These are phyloP conservation scores for Globisporangium barbulae DNA, from an alignment of 352 stramenopile genomes.

Conservation along the genomic window DNA sequence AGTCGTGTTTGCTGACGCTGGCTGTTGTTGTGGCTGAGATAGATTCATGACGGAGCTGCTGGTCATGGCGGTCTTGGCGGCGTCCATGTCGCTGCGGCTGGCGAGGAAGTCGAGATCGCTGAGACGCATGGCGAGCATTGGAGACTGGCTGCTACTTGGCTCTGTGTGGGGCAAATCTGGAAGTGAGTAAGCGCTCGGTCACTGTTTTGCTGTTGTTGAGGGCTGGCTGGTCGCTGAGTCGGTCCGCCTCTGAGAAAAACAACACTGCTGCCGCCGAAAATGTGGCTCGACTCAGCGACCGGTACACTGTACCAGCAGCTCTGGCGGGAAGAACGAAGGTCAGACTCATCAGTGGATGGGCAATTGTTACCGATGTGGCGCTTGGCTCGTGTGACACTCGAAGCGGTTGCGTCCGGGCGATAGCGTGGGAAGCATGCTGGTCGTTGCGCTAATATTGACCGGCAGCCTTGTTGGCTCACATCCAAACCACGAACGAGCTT, in stretches of 20 bases:
- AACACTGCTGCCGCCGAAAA: not conserved
- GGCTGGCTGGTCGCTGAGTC: slow-evolving; percentile 1
- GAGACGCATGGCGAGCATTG: slow-evolving; percentile 3
- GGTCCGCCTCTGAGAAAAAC: slow-evolving; percentile 16
- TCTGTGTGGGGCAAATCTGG: not conserved
- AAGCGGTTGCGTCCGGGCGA: too few species aligned
- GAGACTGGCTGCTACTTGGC: not conserved
- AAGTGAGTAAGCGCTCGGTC: slow-evolving; percentile 1
- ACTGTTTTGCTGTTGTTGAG: not conserved
- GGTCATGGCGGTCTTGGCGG: slow-evolving; percentile 12
- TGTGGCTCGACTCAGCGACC: slow-evolving; percentile 5
- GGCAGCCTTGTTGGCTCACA: too few species aligned
- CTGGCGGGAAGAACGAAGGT: not conserved
- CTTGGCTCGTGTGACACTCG: too few species aligned
- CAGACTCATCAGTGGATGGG: too few species aligned
- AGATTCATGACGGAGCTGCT: not conserved
- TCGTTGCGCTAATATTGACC: too few species aligned
- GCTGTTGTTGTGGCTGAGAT: slow-evolving; percentile 3
- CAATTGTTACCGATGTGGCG: too few species aligned
- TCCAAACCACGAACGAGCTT: too few species aligned
- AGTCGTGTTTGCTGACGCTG: not conserved
- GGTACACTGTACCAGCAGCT: slow-evolving; percentile 1
- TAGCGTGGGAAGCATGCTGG: too few species aligned
- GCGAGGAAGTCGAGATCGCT: not conserved
- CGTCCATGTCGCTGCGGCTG: not conserved